phyloP scores from a whole-genome alignment of 495 filamentous ascomycete genomes.

The Pyrenula aspistea region DNA sequence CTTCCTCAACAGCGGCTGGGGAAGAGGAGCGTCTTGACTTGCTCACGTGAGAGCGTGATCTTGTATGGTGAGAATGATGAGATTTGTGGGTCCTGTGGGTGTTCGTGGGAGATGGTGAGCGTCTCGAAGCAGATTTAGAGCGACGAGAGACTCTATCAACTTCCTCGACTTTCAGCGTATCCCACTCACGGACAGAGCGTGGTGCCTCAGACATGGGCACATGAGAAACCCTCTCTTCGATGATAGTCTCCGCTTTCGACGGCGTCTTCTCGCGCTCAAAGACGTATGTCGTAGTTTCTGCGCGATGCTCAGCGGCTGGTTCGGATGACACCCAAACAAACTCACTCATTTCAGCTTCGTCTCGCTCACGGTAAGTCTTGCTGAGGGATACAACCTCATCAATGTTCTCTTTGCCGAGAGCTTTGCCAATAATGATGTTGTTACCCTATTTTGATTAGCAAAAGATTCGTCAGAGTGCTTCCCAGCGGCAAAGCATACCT shows the following conservation, averaged over 20 bases:
- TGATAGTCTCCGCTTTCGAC: conserved; percentile 13
- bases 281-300: not conserved
- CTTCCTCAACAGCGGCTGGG: not conserved
- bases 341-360: not conserved
- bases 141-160: not conserved
- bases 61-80: not conserved
- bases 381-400: conserved; percentile 76
- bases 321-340: not conserved
- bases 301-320: not conserved
- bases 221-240: conserved; percentile 16
- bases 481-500: conserved; percentile 36
- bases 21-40: not conserved
- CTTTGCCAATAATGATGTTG: conserved; percentile 64
- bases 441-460: conserved; percentile 42
- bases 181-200: conserved; percentile 17
- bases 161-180: conserved; percentile 9
- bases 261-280: conserved; percentile 9
- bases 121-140: not conserved
- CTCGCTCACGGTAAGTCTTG: conserved; percentile 27
- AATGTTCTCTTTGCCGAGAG: conserved; percentile 79
- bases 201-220: conserved; percentile 9
- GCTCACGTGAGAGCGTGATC: not conserved
- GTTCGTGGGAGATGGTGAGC: not conserved
- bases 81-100: not conserved
- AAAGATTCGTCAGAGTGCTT: conserved; percentile 11